Evolutionary conservation across 2,329 filamentous ascomycete species (phyloP).

Genomic region (Fusarium stilboides): DNA sequence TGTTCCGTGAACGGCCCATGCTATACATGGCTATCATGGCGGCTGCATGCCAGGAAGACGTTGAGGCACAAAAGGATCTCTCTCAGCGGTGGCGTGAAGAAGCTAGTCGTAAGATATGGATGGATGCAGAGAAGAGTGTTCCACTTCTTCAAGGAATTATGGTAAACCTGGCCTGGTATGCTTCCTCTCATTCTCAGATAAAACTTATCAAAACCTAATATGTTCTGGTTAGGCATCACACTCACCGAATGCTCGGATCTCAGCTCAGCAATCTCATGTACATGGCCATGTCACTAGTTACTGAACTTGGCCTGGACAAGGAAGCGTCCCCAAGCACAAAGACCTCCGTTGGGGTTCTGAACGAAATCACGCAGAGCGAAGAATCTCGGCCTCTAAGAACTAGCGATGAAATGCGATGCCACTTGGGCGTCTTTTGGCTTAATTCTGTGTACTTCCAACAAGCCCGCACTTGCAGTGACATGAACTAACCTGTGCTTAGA

Average conservation of each 20-base stretch:
- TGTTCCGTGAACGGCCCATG: conserved; percentile 8
- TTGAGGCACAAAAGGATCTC: conserved; percentile 9
- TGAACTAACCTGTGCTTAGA: not conserved
- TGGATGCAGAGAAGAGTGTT: conserved; percentile 13
- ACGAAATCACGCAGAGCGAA: conserved; percentile 1
- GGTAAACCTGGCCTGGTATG: conserved; percentile 25
- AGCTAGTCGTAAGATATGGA: conserved; percentile 18
- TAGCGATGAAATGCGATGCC: conserved; percentile 10
- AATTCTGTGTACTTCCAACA: conserved; percentile 4
- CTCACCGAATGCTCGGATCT: conserved; percentile 11
- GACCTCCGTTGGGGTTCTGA: not conserved
- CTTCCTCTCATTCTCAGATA: rapidly evolving
- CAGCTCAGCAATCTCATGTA: conserved; percentile 28
- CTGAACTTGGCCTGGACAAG: conserved; percentile 14
- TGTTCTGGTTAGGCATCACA: conserved; percentile 9
- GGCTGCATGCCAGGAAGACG: conserved; percentile 18
- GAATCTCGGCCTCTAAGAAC: not conserved
- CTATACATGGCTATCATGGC: conserved; percentile 32
- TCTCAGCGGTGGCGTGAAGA: conserved; percentile 24
- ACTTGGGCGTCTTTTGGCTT: conserved; percentile 27
- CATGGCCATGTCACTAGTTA: conserved; percentile 17
- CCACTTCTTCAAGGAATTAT: conserved; percentile 5
- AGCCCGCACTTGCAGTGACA: rapidly evolving
- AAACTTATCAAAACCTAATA: not conserved
- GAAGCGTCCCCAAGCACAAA: conserved; percentile 2